A percentile compares a stretch with the other conserved stretches of the same genome.
Evolutionary conservation across 1,284 basidiomycete species (phyloP).

Genomic region (Neonothopanus nambi): DNA sequence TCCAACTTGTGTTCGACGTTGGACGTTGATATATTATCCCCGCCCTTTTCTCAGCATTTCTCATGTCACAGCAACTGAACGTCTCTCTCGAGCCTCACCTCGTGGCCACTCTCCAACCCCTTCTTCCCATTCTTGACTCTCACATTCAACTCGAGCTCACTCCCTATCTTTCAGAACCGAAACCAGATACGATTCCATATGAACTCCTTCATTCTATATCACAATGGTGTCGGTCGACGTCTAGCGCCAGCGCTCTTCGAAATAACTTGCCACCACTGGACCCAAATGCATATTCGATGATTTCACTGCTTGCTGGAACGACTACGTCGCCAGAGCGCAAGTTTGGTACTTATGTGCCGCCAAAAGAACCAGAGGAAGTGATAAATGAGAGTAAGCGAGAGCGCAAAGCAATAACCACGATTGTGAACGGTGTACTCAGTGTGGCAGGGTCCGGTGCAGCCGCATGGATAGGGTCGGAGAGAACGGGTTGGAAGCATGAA

Average conservation of each 20-base stretch:
- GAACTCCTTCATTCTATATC: slow-evolving; percentile 58
- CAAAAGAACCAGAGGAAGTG: slow-evolving; percentile 42
- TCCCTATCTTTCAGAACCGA: slow-evolving; percentile 32
- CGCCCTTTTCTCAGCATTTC: neutral
- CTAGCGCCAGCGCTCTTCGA: slow-evolving; percentile 45
- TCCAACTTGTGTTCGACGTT: too few relatives aligned
- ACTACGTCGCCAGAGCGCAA: slow-evolving; percentile 71
- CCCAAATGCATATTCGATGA: slow-evolving; percentile 60
- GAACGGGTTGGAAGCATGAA: slow-evolving; percentile 64
- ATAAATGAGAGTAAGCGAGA: slow-evolving; percentile 50
- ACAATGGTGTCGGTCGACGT: slow-evolving; percentile 61
- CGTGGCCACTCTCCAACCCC: slow-evolving; percentile 42
- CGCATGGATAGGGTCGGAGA: slow-evolving; percentile 70
- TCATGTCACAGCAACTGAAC: slow-evolving; percentile 15
- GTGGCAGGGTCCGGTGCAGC: slow-evolving; percentile 65
- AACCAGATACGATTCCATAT: slow-evolving; percentile 56
- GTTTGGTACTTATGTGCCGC: slow-evolving; percentile 51
- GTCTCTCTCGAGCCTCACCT: slow-evolving; percentile 73
- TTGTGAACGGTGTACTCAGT: slow-evolving; percentile 72
- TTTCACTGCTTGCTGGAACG: slow-evolving; percentile 74
- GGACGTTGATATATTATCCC: too few relatives aligned
- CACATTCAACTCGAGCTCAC: slow-evolving; percentile 43
- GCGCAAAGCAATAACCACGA: slow-evolving; percentile 61
- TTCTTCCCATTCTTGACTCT: slow-evolving; percentile 46
- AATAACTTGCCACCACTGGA: slow-evolving; percentile 46